These are phyloP conservation scores for Psilocybe cubensis DNA, from an alignment of 768 basidiomycete species.

Conservation along the genomic window DNA sequence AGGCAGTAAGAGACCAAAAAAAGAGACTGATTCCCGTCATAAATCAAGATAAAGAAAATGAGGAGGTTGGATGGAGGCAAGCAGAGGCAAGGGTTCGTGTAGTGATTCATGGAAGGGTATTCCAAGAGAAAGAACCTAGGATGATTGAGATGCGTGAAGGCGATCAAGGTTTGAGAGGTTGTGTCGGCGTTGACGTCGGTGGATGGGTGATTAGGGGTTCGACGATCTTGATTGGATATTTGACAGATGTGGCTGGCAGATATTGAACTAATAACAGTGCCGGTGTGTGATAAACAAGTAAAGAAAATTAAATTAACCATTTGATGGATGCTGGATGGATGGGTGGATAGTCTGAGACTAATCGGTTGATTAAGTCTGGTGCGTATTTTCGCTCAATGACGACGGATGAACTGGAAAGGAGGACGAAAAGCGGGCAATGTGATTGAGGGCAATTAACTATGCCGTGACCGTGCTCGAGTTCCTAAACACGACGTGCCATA, in stretches of 20 bases:
- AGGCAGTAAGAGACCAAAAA: not conserved
- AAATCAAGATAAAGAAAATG: not conserved
- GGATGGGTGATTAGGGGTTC: not conserved
- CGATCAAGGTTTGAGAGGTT: conserved; percentile 4
- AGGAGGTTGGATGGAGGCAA: no score
- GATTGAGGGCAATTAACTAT: not conserved
- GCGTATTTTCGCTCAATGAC: conserved; percentile 1
- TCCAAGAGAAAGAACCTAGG: not conserved
- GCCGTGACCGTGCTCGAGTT: not conserved
- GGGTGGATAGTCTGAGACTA: no score
- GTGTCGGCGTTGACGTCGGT: not conserved
- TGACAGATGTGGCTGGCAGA: not conserved
- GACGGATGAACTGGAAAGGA: not conserved
- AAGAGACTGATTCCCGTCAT: not conserved
- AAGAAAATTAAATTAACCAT: conserved; percentile 18
- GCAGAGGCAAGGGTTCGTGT: no score
- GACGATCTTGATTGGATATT: not conserved
- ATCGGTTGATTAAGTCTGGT: conserved; percentile 8
- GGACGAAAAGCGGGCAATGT: not conserved
- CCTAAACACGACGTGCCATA: conserved; percentile 26
- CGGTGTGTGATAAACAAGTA: conserved; percentile 19
- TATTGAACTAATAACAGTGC: not conserved
- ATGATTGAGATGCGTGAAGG: not conserved
- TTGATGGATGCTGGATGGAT: conserved; percentile 1
- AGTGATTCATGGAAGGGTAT: not conserved